phyloP scores from a whole-genome alignment of 2,329 filamentous ascomycete genomes.

The Fusarium camptoceras region DNA sequence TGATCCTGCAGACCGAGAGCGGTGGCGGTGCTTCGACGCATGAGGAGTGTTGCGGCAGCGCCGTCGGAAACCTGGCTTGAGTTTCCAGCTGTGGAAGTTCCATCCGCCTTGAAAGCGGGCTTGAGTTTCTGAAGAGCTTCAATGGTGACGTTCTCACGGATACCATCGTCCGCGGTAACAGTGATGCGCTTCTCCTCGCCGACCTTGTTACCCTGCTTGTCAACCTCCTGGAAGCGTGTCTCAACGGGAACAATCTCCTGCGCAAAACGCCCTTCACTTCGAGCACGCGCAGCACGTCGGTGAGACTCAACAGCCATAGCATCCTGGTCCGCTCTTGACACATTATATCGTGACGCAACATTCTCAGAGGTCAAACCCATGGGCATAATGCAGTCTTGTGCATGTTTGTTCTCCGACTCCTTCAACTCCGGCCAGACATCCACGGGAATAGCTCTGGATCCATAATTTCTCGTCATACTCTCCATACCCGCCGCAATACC shows the following conservation, averaged over 20 bases:
- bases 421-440: slow-evolving; percentile 81
- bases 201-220: slow-evolving; percentile 68
- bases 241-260: slow-evolving; percentile 83
- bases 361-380: slow-evolving; percentile 95
- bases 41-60: slow-evolving; percentile 84
- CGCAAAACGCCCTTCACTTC: slow-evolving; percentile 76
- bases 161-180: slow-evolving; percentile 84
- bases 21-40: slow-evolving; percentile 83
- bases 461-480: slow-evolving; percentile 96
- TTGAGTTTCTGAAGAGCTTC: slow-evolving; percentile 84
- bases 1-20: slow-evolving; percentile 74
- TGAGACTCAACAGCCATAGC: slow-evolving; percentile 83
- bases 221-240: slow-evolving; percentile 74
- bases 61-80: slow-evolving; percentile 88
- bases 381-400: slow-evolving; percentile 88
- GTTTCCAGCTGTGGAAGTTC: slow-evolving; percentile 87
- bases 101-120: slow-evolving; percentile 82
- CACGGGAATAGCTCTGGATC: slow-evolving; percentile 82
- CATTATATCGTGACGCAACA: slow-evolving; percentile 80
- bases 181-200: slow-evolving; percentile 71
- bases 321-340: slow-evolving; percentile 83
- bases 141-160: slow-evolving; percentile 73
- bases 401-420: slow-evolving; percentile 73
- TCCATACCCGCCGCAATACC: slow-evolving; percentile 94
- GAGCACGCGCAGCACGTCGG: slow-evolving; percentile 76